Evolutionary conservation across 495 filamentous ascomycete species (phyloP).

Genomic region (Amorphotheca resinae): DNA sequence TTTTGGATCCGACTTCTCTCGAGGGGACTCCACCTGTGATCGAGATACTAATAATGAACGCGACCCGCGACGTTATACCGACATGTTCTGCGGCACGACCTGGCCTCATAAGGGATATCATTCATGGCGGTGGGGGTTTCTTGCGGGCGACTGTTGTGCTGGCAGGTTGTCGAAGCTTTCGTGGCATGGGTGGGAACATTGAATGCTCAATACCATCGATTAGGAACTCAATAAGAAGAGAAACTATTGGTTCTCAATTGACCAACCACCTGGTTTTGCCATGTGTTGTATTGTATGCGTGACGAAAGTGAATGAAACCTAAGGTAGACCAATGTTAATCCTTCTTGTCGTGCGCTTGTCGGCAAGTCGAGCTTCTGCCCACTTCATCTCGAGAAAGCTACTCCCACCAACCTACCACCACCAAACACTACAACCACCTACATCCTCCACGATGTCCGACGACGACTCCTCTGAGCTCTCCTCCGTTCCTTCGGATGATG

Average conservation of each 20-base stretch:
- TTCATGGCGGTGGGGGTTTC: too few species aligned
- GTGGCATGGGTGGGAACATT: not conserved
- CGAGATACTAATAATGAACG: too few species aligned
- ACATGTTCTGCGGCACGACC: too few species aligned
- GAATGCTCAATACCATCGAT: not conserved
- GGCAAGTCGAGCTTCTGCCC: conserved; percentile 14
- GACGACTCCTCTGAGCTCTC: conserved; percentile 43
- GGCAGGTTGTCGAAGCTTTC: too few species aligned
- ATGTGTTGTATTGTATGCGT: conserved; percentile 5
- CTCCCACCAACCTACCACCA: not conserved
- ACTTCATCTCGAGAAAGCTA: conserved; percentile 6
- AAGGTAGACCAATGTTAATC: conserved; percentile 12
- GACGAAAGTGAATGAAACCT: conserved; percentile 7
- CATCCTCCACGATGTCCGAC: conserved; percentile 32
- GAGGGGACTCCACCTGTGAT: too few species aligned
- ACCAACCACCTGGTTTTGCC: not conserved
- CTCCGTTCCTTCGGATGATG: conserved; percentile 39
- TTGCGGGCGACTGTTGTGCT: too few species aligned
- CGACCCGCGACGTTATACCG: too few species aligned
- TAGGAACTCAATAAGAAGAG: not conserved
- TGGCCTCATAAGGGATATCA: too few species aligned
- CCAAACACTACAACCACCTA: conserved; percentile 11
- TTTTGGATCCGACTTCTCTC: too few species aligned
- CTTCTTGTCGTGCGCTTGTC: conserved; percentile 9
- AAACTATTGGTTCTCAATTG: not conserved